Percentiles rank a stretch among this genome's conserved stretches.
Evolutionary conservation across 2,329 filamentous ascomycete genomes (phyloP).

Genomic region (Fusarium sublunatum): DNA sequence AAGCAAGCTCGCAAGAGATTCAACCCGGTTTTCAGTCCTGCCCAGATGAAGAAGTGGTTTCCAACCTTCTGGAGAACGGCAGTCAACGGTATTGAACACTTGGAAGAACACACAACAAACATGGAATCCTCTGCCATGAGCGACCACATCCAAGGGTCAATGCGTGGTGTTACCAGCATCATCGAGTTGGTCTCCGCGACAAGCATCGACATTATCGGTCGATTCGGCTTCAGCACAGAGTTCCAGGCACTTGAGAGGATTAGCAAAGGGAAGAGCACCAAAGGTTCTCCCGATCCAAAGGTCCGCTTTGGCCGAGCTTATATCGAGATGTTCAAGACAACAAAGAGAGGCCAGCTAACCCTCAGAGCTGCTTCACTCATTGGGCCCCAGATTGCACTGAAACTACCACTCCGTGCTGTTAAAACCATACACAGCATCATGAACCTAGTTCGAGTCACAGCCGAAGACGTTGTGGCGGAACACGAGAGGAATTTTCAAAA

Average conservation of each 20-base stretch:
- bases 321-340: conserved; percentile 10
- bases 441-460: no score
- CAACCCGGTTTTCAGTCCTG: conserved; percentile 3
- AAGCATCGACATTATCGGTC: no score
- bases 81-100: not conserved
- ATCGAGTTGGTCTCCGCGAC: no score
- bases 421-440: no score
- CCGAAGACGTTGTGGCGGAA: no score
- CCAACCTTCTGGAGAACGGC: conserved; percentile 6
- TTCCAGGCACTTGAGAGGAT: no score
- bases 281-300: conserved; percentile 1
- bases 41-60: conserved; percentile 10
- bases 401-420: not conserved
- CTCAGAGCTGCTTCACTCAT: conserved; percentile 4
- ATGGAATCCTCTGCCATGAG: no score
- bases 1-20: conserved; percentile 17
- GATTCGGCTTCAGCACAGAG: no score
- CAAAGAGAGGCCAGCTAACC: conserved; percentile 4
- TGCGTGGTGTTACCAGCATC: no score
- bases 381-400: conserved; percentile 6
- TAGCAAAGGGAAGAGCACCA: not conserved
- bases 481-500: no score
- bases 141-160: no score
- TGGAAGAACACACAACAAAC: no score
- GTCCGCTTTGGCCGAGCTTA: conserved; percentile 9